Conservation (phyloP, 331 rosid genomes). For the Saraca asoca region DNA sequence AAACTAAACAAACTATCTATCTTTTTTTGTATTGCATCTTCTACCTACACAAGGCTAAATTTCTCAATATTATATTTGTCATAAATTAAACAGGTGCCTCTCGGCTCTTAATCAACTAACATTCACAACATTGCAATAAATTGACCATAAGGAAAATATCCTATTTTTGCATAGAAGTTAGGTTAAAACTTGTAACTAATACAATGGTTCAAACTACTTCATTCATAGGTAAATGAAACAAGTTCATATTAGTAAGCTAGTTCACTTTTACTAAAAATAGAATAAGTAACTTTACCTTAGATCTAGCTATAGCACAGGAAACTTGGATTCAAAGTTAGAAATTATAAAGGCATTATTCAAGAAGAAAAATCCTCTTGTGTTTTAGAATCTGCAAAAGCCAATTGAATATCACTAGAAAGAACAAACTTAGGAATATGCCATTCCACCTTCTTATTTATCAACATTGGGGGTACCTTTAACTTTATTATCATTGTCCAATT, state of each 20-base stretch:
- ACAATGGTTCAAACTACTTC: too few relatives aligned
- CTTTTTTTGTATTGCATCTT: neutral
- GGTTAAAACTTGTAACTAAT: too few relatives aligned
- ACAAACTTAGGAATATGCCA: constrained; percentile 17
- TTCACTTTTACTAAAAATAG: constrained; percentile 27
- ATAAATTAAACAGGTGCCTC: constrained; percentile 21
- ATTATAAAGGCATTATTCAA: constrained; percentile 95
- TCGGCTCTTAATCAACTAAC: neutral
- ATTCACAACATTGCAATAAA: neutral
- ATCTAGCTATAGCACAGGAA: constrained; percentile 96
- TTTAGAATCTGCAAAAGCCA: constrained; percentile 23
- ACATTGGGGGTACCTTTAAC: constrained; percentile 90
- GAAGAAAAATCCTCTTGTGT: constrained; percentile 29
- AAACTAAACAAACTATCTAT: constrained; percentile 4
- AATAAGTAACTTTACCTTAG: constrained; percentile 58
- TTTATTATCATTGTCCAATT: constrained; percentile 73
- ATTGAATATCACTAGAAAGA: constrained; percentile 28
- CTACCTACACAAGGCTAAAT: constrained; percentile 12
- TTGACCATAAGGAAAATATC: neutral
- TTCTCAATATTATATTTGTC: neutral
- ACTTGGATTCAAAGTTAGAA: constrained; percentile 90
- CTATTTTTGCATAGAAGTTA: too few relatives aligned
- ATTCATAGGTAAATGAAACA: constrained; percentile 4
- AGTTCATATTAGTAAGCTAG: constrained; percentile 39
- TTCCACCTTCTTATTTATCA: constrained; percentile 89